Conservation (phyloP, 257 asterid species). For the Avicennia marina region DNA sequence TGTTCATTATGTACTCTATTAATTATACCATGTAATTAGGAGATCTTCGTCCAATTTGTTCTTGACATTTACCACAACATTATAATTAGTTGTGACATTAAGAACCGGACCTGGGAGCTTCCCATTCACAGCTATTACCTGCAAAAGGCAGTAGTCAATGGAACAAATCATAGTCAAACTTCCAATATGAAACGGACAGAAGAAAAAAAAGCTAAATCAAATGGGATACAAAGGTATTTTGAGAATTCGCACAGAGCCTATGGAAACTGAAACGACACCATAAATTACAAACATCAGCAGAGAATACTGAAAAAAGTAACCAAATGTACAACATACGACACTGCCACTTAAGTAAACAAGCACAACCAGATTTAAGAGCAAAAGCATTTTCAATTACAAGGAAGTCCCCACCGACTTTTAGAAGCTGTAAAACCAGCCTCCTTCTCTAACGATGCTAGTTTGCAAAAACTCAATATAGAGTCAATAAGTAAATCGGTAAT, state of each 20-base stretch:
- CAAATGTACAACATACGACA: not conserved
- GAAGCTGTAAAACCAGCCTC: too few relatives aligned
- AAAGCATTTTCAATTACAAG: too few relatives aligned
- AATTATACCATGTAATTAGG: conserved; percentile 72
- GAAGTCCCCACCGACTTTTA: too few relatives aligned
- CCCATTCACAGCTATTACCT: conserved; percentile 93
- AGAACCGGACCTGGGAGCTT: conserved; percentile 79
- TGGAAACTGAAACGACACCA: not conserved
- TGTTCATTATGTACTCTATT: not conserved
- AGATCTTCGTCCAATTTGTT: conserved; percentile 78
- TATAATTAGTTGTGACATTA: conserved; percentile 84
- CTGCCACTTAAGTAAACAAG: too few relatives aligned
- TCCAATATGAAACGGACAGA: not conserved
- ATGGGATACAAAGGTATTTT: not conserved
- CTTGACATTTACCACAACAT: conserved; percentile 77
- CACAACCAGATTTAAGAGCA: too few relatives aligned
- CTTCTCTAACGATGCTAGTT: too few relatives aligned
- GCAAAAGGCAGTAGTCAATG: conserved; percentile 24
- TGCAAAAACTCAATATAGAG: too few relatives aligned
- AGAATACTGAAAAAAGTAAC: not conserved
- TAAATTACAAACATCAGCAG: too few relatives aligned
- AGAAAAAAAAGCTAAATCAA: not conserved
- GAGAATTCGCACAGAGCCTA: not conserved
- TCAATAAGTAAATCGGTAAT: not conserved
- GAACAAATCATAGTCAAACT: not conserved